Conservation (phyloP, 2,329 filamentous ascomycete species). For the Orbilia quercus region DNA sequence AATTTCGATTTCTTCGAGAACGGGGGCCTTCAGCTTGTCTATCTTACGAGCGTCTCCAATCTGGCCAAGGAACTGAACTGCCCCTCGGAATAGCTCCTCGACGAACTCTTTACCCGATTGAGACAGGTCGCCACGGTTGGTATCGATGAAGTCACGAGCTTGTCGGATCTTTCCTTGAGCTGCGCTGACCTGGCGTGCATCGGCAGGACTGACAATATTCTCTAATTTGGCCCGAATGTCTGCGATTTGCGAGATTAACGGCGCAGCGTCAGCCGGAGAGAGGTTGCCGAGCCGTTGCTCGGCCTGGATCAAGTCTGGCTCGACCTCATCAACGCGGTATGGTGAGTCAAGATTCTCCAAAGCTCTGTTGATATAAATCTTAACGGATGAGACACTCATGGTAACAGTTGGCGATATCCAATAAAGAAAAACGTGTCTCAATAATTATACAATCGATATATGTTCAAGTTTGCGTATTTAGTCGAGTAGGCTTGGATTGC, state of each 20-base stretch:
- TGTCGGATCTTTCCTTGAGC: conserved; percentile 35
- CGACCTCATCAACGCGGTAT: conserved; percentile 30
- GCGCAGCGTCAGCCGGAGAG: conserved; percentile 22
- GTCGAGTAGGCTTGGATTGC: not conserved
- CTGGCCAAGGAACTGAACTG: conserved; percentile 27
- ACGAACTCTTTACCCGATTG: conserved; percentile 31
- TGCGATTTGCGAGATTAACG: conserved; percentile 28
- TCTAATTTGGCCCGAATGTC: conserved; percentile 34
- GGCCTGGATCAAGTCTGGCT: conserved; percentile 25
- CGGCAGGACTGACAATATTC: conserved; percentile 22
- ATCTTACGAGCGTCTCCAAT: conserved; percentile 27
- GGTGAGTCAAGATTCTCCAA: conserved; percentile 39
- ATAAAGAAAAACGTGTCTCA: too few species aligned
- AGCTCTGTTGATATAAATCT: conserved; percentile 36
- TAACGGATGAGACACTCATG: conserved; percentile 39
- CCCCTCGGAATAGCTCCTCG: conserved; percentile 33
- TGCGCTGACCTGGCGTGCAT: conserved; percentile 39
- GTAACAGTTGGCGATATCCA: not conserved
- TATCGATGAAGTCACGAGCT: conserved; percentile 29
- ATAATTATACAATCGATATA: too few species aligned
- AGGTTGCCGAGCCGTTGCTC: conserved; percentile 33
- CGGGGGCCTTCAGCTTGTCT: conserved; percentile 26
- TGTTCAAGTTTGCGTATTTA: too few species aligned
- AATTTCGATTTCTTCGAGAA: conserved; percentile 24
- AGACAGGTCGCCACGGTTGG: conserved; percentile 17